These are phyloP conservation scores for Salvia hispanica DNA, from an alignment of 257 asterid species.

Conservation along the genomic window DNA sequence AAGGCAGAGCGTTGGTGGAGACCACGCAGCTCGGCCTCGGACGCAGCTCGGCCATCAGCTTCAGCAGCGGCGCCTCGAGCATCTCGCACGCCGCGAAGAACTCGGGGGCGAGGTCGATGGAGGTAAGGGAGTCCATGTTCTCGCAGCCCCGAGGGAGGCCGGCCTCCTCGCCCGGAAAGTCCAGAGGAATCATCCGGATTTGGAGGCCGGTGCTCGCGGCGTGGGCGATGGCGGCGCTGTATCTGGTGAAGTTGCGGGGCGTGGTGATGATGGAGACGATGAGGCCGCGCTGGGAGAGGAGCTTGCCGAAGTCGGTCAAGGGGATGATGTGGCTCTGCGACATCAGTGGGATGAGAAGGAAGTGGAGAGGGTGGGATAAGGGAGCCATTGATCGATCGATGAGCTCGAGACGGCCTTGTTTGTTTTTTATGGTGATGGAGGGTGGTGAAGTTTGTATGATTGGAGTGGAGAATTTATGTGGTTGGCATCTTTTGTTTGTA, in stretches of 20 bases:
- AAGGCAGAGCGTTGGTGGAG: slow-evolving; percentile 45
- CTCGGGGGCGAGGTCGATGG: slow-evolving; percentile 19
- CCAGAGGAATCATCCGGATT: slow-evolving; percentile 36
- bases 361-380: slow-evolving; percentile 31
- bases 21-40: slow-evolving; percentile 47
- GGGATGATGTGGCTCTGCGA: slow-evolving; percentile 63
- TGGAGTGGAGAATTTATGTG: too few relatives aligned
- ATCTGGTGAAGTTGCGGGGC: slow-evolving; percentile 39
- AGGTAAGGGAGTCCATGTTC: slow-evolving; percentile 48
- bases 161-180: slow-evolving; percentile 48
- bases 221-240: slow-evolving; percentile 25
- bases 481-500: not conserved
- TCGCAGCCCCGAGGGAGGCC: slow-evolving; percentile 63
- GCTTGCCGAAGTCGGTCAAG: slow-evolving; percentile 48
- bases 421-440: too few relatives aligned
- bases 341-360: slow-evolving; percentile 58
- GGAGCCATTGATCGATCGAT: slow-evolving; percentile 34
- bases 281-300: slow-evolving; percentile 43
- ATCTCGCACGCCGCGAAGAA: slow-evolving; percentile 38
- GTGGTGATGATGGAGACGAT: slow-evolving; percentile 51
- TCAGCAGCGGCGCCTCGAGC: slow-evolving; percentile 38
- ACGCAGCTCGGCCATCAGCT: slow-evolving; percentile 25
- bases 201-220: slow-evolving; percentile 32
- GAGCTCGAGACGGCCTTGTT: not conserved
- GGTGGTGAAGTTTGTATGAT: too few relatives aligned